Conservation (phyloP, 2,329 filamentous ascomycete species). For the Xylariaceae sp. region DNA sequence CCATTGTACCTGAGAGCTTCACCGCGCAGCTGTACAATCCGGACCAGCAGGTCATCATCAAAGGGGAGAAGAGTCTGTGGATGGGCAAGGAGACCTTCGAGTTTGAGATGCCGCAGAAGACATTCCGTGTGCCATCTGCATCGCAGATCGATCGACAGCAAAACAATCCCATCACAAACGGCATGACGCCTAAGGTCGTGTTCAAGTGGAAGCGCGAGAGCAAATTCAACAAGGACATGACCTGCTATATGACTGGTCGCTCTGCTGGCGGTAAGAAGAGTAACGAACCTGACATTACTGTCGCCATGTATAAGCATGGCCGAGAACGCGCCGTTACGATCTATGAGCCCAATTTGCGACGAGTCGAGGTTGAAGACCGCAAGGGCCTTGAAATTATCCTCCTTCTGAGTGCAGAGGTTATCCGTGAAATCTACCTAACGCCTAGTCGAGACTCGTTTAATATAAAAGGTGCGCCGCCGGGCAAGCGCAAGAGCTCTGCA, state of each 20-base stretch:
- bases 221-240: constrained; percentile 79
- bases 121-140: constrained; percentile 73
- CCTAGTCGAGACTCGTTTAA: constrained; percentile 75
- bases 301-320: constrained; percentile 76
- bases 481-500: constrained; percentile 42
- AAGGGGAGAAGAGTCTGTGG: constrained; percentile 69
- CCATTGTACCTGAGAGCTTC: constrained; percentile 72
- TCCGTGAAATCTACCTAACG: constrained; percentile 60
- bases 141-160: constrained; percentile 73
- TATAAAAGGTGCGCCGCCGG: constrained; percentile 43
- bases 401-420: constrained; percentile 56
- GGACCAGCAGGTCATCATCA: constrained; percentile 72
- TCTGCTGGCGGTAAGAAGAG: constrained; percentile 68
- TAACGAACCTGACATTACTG: constrained; percentile 90
- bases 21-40: constrained; percentile 90
- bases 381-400: constrained; percentile 88
- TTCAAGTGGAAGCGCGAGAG: constrained; percentile 91
- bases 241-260: constrained; percentile 79
- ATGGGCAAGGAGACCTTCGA: constrained; percentile 78
- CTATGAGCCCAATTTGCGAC: constrained; percentile 86
- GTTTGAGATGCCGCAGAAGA: constrained; percentile 83
- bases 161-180: constrained; percentile 48
- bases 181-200: constrained; percentile 65
- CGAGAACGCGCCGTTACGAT: constrained; percentile 66
- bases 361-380: constrained; percentile 87